Evolutionary conservation across 768 basidiomycete genomes (phyloP).

Genomic region (Boletus sp.): DNA sequence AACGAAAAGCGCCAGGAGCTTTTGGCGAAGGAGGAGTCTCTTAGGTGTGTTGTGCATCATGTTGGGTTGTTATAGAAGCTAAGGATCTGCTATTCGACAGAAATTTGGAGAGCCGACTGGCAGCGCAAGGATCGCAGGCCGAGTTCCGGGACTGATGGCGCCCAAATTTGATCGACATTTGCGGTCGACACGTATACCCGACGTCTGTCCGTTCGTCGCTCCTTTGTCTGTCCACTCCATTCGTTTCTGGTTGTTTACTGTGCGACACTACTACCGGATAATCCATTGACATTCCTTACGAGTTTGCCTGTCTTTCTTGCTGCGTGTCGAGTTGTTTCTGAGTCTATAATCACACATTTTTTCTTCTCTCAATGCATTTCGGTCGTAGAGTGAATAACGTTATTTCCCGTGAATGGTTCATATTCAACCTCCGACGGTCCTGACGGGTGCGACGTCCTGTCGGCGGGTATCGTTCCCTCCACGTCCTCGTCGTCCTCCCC

Average conservation of each 20-base stretch:
- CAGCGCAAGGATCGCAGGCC: constrained; percentile 79
- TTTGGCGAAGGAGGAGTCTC: constrained; percentile 92
- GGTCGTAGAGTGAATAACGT: constrained; percentile 6
- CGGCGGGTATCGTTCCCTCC: constrained; percentile 4
- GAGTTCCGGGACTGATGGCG: constrained; percentile 68
- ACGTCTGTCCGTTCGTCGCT: constrained; percentile 33
- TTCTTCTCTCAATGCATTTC: constrained; percentile 4
- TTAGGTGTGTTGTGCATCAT: constrained; percentile 51
- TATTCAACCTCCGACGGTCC: constrained; percentile 30
- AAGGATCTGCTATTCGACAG: constrained; percentile 34
- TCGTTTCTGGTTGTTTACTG: constrained; percentile 33
- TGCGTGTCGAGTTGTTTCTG: constrained; percentile 17
- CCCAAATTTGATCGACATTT: constrained; percentile 21
- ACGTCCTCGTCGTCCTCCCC: constrained; percentile 10
- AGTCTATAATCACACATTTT: constrained; percentile 22
- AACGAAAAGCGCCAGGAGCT: constrained; percentile 96
- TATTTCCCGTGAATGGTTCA: background rate
- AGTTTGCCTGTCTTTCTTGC: constrained; percentile 31
- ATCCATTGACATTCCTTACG: constrained; percentile 37
- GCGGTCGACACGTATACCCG: constrained; percentile 34
- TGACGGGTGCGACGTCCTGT: constrained; percentile 11
- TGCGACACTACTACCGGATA: constrained; percentile 36
- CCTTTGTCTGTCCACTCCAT: constrained; percentile 33
- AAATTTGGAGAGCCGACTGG: constrained; percentile 87
- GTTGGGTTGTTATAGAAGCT: background rate